phyloP scores from a whole-genome alignment of 2,329 filamentous ascomycete species.

The Cephalotrichum gorgonifer region DNA sequence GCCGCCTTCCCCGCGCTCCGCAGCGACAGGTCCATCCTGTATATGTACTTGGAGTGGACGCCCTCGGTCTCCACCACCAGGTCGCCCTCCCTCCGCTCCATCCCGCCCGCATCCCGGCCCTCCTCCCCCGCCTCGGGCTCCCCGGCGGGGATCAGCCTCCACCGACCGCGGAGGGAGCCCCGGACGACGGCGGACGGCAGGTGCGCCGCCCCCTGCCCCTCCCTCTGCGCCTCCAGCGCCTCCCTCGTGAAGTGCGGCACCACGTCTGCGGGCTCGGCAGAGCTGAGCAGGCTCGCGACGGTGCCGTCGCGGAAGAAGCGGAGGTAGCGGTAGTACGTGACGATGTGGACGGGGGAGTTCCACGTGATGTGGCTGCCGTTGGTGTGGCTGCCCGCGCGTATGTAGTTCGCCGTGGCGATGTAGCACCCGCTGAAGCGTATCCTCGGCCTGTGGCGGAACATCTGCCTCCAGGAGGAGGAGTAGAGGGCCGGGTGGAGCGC shows the following conservation, averaged over 20 bases:
- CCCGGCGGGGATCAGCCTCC: constrained; percentile 33
- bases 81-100: constrained; percentile 46
- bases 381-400: constrained; percentile 66
- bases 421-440: constrained; percentile 94
- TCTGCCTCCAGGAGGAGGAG: constrained; percentile 45
- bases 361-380: constrained; percentile 63
- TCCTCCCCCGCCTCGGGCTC: constrained; percentile 15
- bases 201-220: constrained; percentile 13
- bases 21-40: constrained; percentile 69
- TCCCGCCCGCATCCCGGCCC: not conserved
- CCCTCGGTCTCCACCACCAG: constrained; percentile 82
- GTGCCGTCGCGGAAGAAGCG: constrained; percentile 90
- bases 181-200: constrained; percentile 48
- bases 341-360: constrained; percentile 78
- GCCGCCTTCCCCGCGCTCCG: constrained; percentile 46
- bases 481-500: constrained; percentile 35
- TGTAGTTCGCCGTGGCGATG: constrained; percentile 94
- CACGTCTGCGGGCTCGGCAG: constrained; percentile 72
- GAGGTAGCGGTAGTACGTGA: constrained; percentile 96
- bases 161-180: constrained; percentile 50
- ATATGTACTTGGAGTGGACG: constrained; percentile 64
- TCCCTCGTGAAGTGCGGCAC: constrained; percentile 74
- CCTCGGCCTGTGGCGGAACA: constrained; percentile 75
- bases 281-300: constrained; percentile 70
- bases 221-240: constrained; percentile 42